These are phyloP conservation scores for Boletus rubroflammeus DNA, from an alignment of 768 basidiomycete species.

Conservation along the genomic window DNA sequence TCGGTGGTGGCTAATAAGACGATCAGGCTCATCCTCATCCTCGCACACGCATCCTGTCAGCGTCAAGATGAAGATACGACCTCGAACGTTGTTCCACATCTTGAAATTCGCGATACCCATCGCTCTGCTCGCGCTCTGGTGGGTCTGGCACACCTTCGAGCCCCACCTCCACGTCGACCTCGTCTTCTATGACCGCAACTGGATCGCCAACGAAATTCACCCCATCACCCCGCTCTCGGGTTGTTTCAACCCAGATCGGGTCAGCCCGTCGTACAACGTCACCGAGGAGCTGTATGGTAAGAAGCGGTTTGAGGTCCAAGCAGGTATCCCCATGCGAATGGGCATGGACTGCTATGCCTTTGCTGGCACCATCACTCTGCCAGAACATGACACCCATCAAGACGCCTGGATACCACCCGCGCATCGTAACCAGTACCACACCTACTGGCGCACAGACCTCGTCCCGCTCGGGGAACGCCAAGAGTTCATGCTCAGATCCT, in stretches of 20 bases:
- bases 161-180: slow-evolving; percentile 74
- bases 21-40: not conserved
- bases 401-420: slow-evolving; percentile 32
- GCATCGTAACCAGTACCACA: slow-evolving; percentile 70
- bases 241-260: slow-evolving; percentile 63
- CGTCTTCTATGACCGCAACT: slow-evolving; percentile 69
- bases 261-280: slow-evolving; percentile 67
- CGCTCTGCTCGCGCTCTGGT: slow-evolving; percentile 27
- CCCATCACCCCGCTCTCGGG: slow-evolving; percentile 59
- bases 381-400: slow-evolving; percentile 6
- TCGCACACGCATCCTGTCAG: not conserved
- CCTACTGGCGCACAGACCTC: slow-evolving; percentile 92
- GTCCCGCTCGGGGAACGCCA: slow-evolving; percentile 75
- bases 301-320: slow-evolving; percentile 69
- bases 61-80: slow-evolving; percentile 16
- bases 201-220: slow-evolving; percentile 73
- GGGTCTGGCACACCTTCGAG: slow-evolving; percentile 58
- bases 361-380: slow-evolving; percentile 66
- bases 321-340: slow-evolving; percentile 72
- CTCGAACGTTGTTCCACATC: slow-evolving; percentile 35
- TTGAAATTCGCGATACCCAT: slow-evolving; percentile 45
- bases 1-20: slow-evolving; percentile 10
- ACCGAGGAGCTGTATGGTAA: slow-evolving; percentile 59
- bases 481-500: slow-evolving; percentile 86
- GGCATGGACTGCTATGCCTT: slow-evolving; percentile 93